These are phyloP conservation scores for Lecanosticta acicola DNA, from an alignment of 2,329 filamentous ascomycete genomes.

Conservation along the genomic window DNA sequence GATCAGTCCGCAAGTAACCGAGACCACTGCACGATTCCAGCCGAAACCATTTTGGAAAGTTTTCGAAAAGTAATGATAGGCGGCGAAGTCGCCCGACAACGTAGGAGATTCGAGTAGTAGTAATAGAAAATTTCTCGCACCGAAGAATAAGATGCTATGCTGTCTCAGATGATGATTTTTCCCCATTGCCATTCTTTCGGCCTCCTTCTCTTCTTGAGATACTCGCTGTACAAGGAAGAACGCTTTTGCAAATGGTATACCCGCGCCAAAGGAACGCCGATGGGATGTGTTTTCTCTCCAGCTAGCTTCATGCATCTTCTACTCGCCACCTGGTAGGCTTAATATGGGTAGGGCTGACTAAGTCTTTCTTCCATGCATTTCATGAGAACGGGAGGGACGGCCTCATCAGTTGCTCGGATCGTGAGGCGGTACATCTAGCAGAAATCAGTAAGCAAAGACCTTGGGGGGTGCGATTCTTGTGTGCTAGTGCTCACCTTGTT, in stretches of 20 bases:
- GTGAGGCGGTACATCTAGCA: constrained; percentile 89
- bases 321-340: background rate
- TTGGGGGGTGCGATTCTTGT: background rate
- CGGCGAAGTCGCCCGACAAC: too few species aligned
- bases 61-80: too few species aligned
- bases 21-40: too few species aligned
- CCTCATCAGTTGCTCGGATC: constrained; percentile 87
- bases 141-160: too few species aligned
- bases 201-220: background rate
- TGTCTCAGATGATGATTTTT: too few species aligned
- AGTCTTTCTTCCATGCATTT: constrained; percentile 85
- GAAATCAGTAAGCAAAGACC: too few species aligned
- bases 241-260: constrained; percentile 7
- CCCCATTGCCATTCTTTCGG: background rate
- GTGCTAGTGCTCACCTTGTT: constrained; percentile 65
- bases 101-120: too few species aligned
- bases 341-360: constrained; percentile 40
- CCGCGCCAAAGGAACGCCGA: background rate
- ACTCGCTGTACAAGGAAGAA: constrained; percentile 1
- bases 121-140: too few species aligned
- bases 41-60: too few species aligned
- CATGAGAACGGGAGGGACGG: constrained; percentile 70
- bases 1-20: too few species aligned
- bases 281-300: background rate
- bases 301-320: background rate